Base-by-base conservation (phyloP, 192 early-diverging fungal species). In the Linderina pennispora region DNA sequence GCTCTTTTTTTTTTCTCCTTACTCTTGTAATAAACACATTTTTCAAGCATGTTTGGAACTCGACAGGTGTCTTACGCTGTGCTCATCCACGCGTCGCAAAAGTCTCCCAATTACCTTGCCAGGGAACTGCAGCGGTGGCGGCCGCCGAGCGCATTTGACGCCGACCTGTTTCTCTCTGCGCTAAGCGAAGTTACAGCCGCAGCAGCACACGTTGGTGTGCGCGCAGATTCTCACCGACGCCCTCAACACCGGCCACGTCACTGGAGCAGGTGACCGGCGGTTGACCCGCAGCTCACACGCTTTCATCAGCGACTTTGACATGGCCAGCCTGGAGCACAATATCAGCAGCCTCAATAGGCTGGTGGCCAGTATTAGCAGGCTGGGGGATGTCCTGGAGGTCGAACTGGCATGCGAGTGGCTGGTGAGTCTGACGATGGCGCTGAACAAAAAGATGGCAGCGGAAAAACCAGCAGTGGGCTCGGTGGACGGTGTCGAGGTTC, bases 191-290 rank as follows among this genome's bases (percentile, higher is more conserved):
- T n/a, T n/a, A n/a, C n/a, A n/a, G n/a, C n/a, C n/a, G n/a, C n/a
- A n/a, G n/a, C n/a, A n/a, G n/a, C n/a, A n/a, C n/a, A 47, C 57
- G 0, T 28, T 55, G 13, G 68, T 25, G 8, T 56, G 39, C 37
- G 25, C 48, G 35, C 68, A 72, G 35, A 41, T 72, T 9, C 31
- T 34, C 1, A 38, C 54, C 1, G 68, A 72, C 40, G 40, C 48
- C 17, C 16, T 56, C 32, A 49, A 39, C 1, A 11, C n/a, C 2
- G 53, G 50, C 13, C 57, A 72, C 11, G 22, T 34, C 3, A 25
- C 23, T 41, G 2, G 22, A 43, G 18, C 26, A 25, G 16, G 48
- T 61, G 14, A n/a, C n/a, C n/a, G n/a, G n/a, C n/a, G n/a, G n/a
- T n/a, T n/a, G n/a, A n/a, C n/a, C n/a, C n/a, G n/a, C n/a, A n/a